Base-by-base conservation (phyloP, 345 rosid genomes). In the Eutrema japonicum region DNA sequence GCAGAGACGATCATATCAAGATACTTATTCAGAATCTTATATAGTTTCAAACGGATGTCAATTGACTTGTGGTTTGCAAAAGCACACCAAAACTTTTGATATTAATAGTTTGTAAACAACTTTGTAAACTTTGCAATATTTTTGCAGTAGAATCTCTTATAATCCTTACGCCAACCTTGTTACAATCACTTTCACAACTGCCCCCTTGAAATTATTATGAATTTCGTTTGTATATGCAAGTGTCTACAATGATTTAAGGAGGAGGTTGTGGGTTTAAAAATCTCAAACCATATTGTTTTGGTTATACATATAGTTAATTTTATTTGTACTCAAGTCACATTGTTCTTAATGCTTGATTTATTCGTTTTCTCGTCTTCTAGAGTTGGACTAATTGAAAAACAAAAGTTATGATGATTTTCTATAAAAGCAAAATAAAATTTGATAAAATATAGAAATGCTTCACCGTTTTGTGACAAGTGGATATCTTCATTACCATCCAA, bases 381-480 rank as follows among this genome's bases (percentile, higher is more conserved):
- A 30, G 50, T 49, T 36, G 38, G 29, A 49, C 9, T 27, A n/a
- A 4, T 10, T 59, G 4, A 27, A 49, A 71, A n/a, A 22, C 0
- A 32, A 51, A 40, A 8, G 3, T 6, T 50, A 50, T 49, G 22
- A 32, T 30, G n/a, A n/a, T 30, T 32, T 27, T 45, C 42, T 14
- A 71, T 41, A 42, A 57, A 42, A 52, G n/a, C 27, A 56, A 50
- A 42, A 18, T 43, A 1, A 45, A 52, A 37, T 27, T 61, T 46
- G 60, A 63, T 47, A 46, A 13, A 8, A 46, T 8, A 12, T 12
- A 13, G 14, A 7, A 64, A 37, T 36, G 42, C 37, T 69, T 76
- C 66, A 70, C 48, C 59, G 8, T 76, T 71, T 57, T 26, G 26
- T 33, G 63, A 77, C 80, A 71, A 57, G 72, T 77, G 76, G 80